Percentiles rank a stretch among this genome's conserved stretches.
phyloP scores from a whole-genome alignment of 148 eudicot species.

The Diospyros kaki region DNA sequence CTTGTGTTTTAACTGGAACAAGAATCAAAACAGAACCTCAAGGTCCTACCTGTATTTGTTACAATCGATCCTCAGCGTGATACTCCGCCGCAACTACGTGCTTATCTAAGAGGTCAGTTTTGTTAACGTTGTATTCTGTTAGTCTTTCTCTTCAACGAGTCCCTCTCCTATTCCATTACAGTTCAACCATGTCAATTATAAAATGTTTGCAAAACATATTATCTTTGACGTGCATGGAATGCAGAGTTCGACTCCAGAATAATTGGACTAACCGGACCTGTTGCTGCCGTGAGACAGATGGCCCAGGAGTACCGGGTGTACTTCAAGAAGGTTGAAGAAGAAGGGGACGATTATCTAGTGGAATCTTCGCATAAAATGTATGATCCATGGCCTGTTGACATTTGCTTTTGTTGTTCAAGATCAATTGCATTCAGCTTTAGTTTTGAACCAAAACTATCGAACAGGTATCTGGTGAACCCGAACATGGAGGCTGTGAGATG shows the following conservation, averaged over 20 bases:
- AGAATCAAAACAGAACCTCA: constrained; percentile 62
- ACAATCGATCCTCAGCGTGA: constrained; percentile 94
- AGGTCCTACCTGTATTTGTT: constrained; percentile 74
- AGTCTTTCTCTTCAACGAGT: no score
- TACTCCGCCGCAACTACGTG: constrained; percentile 67
- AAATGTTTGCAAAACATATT: not conserved
- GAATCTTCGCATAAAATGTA: constrained; percentile 88
- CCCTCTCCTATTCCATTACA: no score
- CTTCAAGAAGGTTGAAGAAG: constrained; percentile 85
- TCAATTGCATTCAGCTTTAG: not conserved
- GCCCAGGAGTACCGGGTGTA: constrained; percentile 83
- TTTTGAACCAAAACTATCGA: constrained; percentile 1
- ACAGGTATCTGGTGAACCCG: constrained; percentile 84
- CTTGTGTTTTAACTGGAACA: constrained; percentile 20
- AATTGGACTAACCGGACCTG: constrained; percentile 88
- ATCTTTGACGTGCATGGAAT: constrained; percentile 17
- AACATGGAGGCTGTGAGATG: constrained; percentile 59
- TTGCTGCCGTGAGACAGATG: constrained; percentile 60
- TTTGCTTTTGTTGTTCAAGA: not conserved
- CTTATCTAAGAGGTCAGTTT: constrained; percentile 73
- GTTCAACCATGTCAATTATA: constrained; percentile 2
- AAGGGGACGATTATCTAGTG: constrained; percentile 80
- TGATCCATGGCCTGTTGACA: constrained; percentile 2
- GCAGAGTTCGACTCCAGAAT: constrained; percentile 88
- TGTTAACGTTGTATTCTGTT: not conserved